These are phyloP conservation scores for Jasminum sambac DNA, from an alignment of 257 asterid species.

Conservation along the genomic window DNA sequence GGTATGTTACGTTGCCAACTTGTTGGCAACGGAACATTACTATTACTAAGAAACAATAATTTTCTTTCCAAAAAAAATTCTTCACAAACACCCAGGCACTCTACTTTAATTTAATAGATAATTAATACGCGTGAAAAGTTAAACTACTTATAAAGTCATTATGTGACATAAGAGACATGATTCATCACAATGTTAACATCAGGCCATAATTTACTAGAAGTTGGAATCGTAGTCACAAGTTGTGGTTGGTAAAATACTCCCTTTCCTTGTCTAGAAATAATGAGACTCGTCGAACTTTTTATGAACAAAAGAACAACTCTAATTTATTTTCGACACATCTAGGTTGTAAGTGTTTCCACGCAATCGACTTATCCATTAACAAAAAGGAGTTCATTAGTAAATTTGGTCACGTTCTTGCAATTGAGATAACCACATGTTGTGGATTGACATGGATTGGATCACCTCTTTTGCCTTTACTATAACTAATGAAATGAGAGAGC, in stretches of 20 bases:
- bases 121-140: not conserved
- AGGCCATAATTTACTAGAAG: conserved; percentile 8
- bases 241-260: conserved; percentile 3
- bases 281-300: conserved; percentile 11
- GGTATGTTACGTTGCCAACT: no score
- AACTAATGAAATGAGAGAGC: conserved; percentile 7
- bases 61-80: no score
- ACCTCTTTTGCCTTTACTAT: conserved; percentile 4
- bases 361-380: not conserved
- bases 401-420: conserved; percentile 30
- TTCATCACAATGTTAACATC: not conserved
- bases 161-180: not conserved
- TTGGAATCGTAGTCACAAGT: conserved; percentile 27
- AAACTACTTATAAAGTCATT: not conserved
- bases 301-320: not conserved
- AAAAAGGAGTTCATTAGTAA: not conserved
- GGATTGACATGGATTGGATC: conserved; percentile 23
- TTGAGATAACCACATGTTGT: conserved; percentile 2
- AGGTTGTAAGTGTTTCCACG: not conserved
- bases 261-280: conserved; percentile 1
- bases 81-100: not conserved
- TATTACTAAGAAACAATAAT: no score
- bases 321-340: not conserved
- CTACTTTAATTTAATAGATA: not conserved
- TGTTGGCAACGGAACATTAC: no score